Conservation (phyloP, 2,329 filamentous ascomycete species). For the Beauveria rudraprayagi region DNA sequence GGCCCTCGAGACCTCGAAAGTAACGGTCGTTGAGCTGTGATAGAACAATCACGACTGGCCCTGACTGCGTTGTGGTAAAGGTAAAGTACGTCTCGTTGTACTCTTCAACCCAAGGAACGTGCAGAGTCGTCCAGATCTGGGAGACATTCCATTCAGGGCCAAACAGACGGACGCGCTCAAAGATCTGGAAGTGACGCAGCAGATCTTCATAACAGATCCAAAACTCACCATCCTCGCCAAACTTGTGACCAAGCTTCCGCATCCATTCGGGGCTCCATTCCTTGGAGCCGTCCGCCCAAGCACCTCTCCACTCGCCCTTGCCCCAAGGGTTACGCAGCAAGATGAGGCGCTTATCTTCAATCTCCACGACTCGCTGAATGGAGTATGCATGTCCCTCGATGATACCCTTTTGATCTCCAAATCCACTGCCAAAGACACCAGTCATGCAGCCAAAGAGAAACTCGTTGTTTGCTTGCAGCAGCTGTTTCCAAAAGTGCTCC, state of each 20-base stretch:
- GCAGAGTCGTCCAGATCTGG: slow-evolving; percentile 41
- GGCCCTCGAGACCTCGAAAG: slow-evolving; percentile 48
- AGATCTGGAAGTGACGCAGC: slow-evolving; percentile 48
- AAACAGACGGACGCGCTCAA: slow-evolving; percentile 52
- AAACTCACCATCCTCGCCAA: slow-evolving; percentile 66
- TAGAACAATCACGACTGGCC: slow-evolving; percentile 47
- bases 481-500: slow-evolving; percentile 62
- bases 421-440: slow-evolving; percentile 33
- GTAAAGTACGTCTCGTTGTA: slow-evolving; percentile 47
- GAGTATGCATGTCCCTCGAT: slow-evolving; percentile 53
- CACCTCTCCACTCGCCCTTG: slow-evolving; percentile 69
- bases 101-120: slow-evolving; percentile 47
- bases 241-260: slow-evolving; percentile 61
- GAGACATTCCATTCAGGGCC: slow-evolving; percentile 44
- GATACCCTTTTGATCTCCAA: slow-evolving; percentile 47
- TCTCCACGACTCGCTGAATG: slow-evolving; percentile 49
- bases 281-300: slow-evolving; percentile 73
- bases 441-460: slow-evolving; percentile 61
- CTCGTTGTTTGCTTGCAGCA: slow-evolving; percentile 69
- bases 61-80: slow-evolving; percentile 39
- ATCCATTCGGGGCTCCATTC: slow-evolving; percentile 81
- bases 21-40: slow-evolving; percentile 51
- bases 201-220: slow-evolving; percentile 54
- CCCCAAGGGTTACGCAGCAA: slow-evolving; percentile 74
- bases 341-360: slow-evolving; percentile 53